These are phyloP conservation scores for Barnettozyma vustinii DNA, from an alignment of 805 yeast species.

Conservation along the genomic window DNA sequence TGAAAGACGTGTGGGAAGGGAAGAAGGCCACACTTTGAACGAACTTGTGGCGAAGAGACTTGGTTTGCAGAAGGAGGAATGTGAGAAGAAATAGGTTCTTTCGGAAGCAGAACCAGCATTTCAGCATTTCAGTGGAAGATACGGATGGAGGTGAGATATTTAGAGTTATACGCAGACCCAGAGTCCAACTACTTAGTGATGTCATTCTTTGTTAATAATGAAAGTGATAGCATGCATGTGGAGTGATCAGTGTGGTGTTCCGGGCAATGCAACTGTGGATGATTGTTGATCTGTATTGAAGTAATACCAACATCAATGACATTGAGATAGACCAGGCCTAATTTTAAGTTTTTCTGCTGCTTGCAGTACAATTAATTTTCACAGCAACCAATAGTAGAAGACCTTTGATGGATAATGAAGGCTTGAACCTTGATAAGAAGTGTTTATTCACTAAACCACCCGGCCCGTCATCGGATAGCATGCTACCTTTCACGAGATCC, in stretches of 20 bases:
- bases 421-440: background rate
- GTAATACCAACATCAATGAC: too few species aligned
- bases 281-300: too few species aligned
- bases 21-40: conserved; percentile 53
- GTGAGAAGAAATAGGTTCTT: background rate
- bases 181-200: too few species aligned
- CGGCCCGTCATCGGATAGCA: background rate
- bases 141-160: background rate
- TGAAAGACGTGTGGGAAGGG: conserved; percentile 52
- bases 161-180: too few species aligned
- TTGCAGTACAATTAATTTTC: too few species aligned
- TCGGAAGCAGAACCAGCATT: background rate
- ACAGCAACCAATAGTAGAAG: background rate
- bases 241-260: too few species aligned
- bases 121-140: background rate
- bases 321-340: too few species aligned
- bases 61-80: background rate
- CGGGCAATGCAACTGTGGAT: too few species aligned
- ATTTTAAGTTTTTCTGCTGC: too few species aligned
- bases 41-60: conserved; percentile 41
- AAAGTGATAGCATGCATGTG: too few species aligned
- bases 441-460: too few species aligned
- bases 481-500: background rate
- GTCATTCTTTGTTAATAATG: too few species aligned
- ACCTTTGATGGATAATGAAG: background rate